Base-by-base conservation (phyloP, 163 green algal genomes). In the Scenedesmus sp. region DNA sequence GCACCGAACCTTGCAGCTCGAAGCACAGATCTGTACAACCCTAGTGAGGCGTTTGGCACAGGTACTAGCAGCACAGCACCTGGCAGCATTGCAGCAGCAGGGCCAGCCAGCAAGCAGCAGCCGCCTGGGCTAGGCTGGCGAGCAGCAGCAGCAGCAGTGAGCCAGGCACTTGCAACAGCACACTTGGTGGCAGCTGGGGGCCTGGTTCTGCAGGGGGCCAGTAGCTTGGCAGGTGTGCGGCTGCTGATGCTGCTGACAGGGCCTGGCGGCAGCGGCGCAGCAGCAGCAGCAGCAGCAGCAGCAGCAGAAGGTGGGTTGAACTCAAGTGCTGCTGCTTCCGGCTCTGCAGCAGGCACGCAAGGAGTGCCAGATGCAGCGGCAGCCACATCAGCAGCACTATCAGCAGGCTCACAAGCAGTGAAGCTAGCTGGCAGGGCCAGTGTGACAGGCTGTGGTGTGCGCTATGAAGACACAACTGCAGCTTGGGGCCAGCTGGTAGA, bases 121-220 rank as follows among this genome's bases (percentile, higher is more conserved):
- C 76, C 87, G 1, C 57, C 81, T 12, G 87, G 87, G n/a, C n/a
- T 46, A 0, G 82, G 89, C 54, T 88, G 82, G 81, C 62, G 89
- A 8, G 91, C 94, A 0, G 82, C 85, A 34, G 95, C 95, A 26
- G 90, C 90, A 9, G 91, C 94, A 62, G 92, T 96, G 13, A 92
- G 93, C 82, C 91, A 93, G 73, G 74, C 94, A 3, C 91, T 90
- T 7, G 95, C 91, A 52, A 88, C 91, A 0, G 90, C 93, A 1
- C 94, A 96, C 70, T 87, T 97, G 88, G 90, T 97, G 66, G 91
- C 92, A 76, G 87, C 92, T 0, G 92, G 88, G 1, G 84, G 86
- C 64, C 95, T 94, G 92, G 82, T 87, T 46, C 79, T 94, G 34
- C 77, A 91, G 12, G 95, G 93, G 34, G 92, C 93, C 54, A 73